phyloP scores from a whole-genome alignment of 805 yeast genomes.

The Cyberlindnera mississippiensis region DNA sequence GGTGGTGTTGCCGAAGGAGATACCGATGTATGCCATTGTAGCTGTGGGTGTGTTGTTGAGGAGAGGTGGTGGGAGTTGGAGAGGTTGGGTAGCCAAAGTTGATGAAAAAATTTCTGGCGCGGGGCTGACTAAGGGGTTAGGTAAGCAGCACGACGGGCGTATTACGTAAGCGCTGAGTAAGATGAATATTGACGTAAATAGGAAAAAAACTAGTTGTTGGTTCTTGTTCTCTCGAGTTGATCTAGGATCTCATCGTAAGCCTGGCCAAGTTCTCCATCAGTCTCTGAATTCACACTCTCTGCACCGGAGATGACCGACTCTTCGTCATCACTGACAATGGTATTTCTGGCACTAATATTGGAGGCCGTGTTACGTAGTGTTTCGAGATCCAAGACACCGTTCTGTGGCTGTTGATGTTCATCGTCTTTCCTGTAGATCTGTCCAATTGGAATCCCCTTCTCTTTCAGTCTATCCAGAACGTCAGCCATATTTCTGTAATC shows the following conservation, averaged over 20 bases:
- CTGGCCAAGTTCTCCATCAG: slow-evolving; percentile 22
- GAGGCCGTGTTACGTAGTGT: slow-evolving; percentile 18
- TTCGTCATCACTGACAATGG: slow-evolving; percentile 5
- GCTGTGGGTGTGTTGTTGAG: not conserved
- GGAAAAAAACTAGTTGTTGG: slow-evolving; percentile 16
- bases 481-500: slow-evolving; percentile 36
- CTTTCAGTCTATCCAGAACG: slow-evolving; percentile 36
- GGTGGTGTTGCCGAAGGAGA: slow-evolving; percentile 94
- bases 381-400: slow-evolving; percentile 17
- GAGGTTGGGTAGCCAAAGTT: too few species aligned
- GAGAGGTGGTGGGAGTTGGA: too few species aligned
- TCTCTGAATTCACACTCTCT: slow-evolving; percentile 8
- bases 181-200: too few species aligned
- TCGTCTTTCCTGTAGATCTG: slow-evolving; percentile 27
- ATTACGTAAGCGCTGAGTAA: too few species aligned
- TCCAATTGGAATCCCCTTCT: slow-evolving; percentile 38
- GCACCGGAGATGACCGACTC: slow-evolving; percentile 6
- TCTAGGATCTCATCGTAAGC: slow-evolving; percentile 41
- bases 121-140: not conserved
- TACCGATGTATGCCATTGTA: slow-evolving; percentile 66
- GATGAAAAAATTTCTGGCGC: slow-evolving; percentile 1
- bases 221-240: slow-evolving; percentile 33
- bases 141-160: not conserved
- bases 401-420: not conserved
- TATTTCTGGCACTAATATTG: slow-evolving; percentile 10